phyloP scores from a whole-genome alignment of 371 early-diverging fungal species.

The Mortierella sp. region DNA sequence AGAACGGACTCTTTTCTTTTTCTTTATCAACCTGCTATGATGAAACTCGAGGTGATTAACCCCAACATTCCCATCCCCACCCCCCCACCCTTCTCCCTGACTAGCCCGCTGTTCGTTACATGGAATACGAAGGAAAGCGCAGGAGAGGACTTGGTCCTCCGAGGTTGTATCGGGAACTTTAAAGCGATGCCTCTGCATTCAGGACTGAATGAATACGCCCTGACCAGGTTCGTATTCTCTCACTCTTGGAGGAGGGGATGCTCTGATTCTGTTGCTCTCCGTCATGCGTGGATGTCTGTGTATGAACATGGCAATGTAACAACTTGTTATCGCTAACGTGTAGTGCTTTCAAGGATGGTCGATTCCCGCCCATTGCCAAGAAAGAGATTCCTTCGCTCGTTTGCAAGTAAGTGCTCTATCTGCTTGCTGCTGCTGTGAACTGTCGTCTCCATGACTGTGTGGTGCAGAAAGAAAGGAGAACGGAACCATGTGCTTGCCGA shows the following conservation, averaged over 20 bases:
- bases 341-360: conserved; percentile 83
- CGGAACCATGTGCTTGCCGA: too few relatives aligned
- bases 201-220: conserved; percentile 86
- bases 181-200: conserved; percentile 71
- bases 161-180: conserved; percentile 97
- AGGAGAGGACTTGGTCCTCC: conserved; percentile 61
- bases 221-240: conserved; percentile 68
- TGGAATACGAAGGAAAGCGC: conserved; percentile 37
- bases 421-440: too few relatives aligned
- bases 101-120: conserved; percentile 45
- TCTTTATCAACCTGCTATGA: too few relatives aligned
- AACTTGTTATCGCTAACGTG: neutral
- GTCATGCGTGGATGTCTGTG: too few relatives aligned
- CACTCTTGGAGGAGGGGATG: too few relatives aligned
- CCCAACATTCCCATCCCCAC: neutral
- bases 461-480: too few relatives aligned
- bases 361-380: conserved; percentile 82
- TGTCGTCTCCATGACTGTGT: too few relatives aligned
- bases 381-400: conserved; percentile 72
- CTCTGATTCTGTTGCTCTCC: too few relatives aligned
- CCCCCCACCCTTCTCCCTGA: neutral
- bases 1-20: too few relatives aligned
- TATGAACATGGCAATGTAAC: too few relatives aligned
- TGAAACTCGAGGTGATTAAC: too few relatives aligned
- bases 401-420: conserved; percentile 60